Conservation (phyloP, 2,329 filamentous ascomycete species). For the Malbranchea cinnamomea region DNA sequence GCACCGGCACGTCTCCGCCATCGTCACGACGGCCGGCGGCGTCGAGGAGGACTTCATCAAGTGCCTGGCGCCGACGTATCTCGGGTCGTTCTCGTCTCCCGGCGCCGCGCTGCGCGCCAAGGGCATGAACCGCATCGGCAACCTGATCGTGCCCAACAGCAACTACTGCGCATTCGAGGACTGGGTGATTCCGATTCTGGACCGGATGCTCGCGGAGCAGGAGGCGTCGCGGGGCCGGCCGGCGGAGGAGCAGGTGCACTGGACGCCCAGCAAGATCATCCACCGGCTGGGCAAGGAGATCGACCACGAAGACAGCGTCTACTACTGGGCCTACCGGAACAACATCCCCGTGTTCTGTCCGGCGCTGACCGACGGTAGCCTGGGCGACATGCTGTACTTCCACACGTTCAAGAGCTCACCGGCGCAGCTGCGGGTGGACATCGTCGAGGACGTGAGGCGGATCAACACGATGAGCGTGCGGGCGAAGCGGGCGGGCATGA, state of each 20-base stretch:
- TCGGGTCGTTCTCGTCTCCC: constrained; percentile 66
- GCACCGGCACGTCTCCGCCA: constrained; percentile 79
- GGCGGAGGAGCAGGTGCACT: constrained; percentile 55
- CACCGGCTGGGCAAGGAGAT: constrained; percentile 84
- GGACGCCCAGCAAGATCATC: constrained; percentile 91
- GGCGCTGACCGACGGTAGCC: constrained; percentile 81
- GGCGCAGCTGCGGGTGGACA: constrained; percentile 66
- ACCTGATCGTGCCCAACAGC: constrained; percentile 85
- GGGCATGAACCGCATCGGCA: constrained; percentile 90
- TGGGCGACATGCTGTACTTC: constrained; percentile 98
- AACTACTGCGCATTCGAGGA: constrained; percentile 98
- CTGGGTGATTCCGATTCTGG: constrained; percentile 92
- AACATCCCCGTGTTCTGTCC: constrained; percentile 95
- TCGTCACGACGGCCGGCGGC: constrained; percentile 90
- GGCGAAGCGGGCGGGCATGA: constrained; percentile 82
- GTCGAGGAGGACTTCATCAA: constrained; percentile 98
- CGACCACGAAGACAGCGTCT: constrained; percentile 78
- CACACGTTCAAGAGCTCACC: constrained; percentile 89
- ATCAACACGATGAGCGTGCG: constrained; percentile 87
- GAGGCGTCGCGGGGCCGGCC: constrained; percentile 54
- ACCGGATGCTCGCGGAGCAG: constrained; percentile 86
- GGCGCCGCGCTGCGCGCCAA: constrained; percentile 67
- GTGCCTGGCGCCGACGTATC: constrained; percentile 85
- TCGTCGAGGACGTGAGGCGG: constrained; percentile 81
- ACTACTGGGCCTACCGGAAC: constrained; percentile 97